phyloP scores from a whole-genome alignment of 2,329 filamentous ascomycete genomes.

The Aspergillus carbonarius region DNA sequence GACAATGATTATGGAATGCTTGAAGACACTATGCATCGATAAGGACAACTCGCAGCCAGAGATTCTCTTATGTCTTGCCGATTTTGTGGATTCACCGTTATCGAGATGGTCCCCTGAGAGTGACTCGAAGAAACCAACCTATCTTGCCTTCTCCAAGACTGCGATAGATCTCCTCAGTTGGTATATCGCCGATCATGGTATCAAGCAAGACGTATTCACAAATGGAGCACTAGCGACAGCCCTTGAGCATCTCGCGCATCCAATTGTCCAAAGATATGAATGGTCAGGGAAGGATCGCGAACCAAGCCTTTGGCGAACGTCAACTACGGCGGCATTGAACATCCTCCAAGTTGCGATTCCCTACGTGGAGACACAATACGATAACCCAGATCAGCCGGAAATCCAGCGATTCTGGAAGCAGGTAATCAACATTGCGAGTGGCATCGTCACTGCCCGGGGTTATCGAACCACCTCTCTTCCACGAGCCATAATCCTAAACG shows the following conservation, averaged over 20 bases:
- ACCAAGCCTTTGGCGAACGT: slow-evolving; percentile 73
- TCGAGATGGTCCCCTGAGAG: slow-evolving; percentile 37
- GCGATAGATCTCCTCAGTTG: slow-evolving; percentile 67
- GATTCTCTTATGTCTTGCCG: slow-evolving; percentile 54
- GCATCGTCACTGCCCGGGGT: slow-evolving; percentile 68
- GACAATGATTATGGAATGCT: slow-evolving; percentile 33
- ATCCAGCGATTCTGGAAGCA: slow-evolving; percentile 67
- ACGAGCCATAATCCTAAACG: slow-evolving; percentile 54
- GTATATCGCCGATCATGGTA: slow-evolving; percentile 42
- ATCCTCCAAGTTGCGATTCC: slow-evolving; percentile 67
- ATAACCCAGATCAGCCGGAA: slow-evolving; percentile 32
- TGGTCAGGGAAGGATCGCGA: slow-evolving; percentile 72
- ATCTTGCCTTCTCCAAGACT: slow-evolving; percentile 82
- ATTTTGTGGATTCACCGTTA: slow-evolving; percentile 64
- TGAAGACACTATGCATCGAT: slow-evolving; percentile 37
- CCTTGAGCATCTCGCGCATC: slow-evolving; percentile 65
- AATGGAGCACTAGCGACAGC: slow-evolving; percentile 66
- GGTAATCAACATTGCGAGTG: slow-evolving; percentile 64
- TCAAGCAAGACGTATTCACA: slow-evolving; percentile 66
- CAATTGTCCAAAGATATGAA: slow-evolving; percentile 77
- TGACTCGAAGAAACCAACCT: slow-evolving; percentile 65
- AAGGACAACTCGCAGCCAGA: slow-evolving; percentile 38
- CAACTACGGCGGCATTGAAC: slow-evolving; percentile 68
- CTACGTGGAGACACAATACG: slow-evolving; percentile 52
- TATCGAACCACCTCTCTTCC: slow-evolving; percentile 45